Percentiles rank a stretch among this genome's conserved stretches.
Evolutionary conservation across 371 early-diverging fungal genomes (phyloP).

Genomic region (Rhizopus stolonifer): DNA sequence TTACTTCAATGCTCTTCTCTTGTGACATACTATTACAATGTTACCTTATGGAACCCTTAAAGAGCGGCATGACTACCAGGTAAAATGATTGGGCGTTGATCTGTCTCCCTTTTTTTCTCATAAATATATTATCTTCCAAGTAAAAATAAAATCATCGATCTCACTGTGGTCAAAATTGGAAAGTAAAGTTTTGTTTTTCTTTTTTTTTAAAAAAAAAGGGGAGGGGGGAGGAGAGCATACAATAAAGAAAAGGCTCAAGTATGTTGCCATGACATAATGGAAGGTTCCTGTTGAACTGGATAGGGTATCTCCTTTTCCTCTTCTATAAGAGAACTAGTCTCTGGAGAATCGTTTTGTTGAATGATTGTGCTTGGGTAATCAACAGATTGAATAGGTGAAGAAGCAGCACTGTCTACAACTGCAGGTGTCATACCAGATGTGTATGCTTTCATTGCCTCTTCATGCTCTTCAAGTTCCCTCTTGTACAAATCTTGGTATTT

Average conservation of each 20-base stretch:
- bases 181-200: too few species aligned
- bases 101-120: not conserved
- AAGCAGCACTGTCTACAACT: constrained; percentile 1
- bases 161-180: too few species aligned
- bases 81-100: not conserved
- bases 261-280: constrained; percentile 3
- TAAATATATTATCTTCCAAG: not conserved
- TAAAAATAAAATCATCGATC: too few species aligned
- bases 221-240: too few species aligned
- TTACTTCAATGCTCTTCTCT: too few species aligned
- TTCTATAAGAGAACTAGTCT: constrained; percentile 6
- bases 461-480: constrained; percentile 48
- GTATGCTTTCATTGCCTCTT: constrained; percentile 52
- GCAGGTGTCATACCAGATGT: constrained; percentile 8
- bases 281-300: not conserved
- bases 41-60: too few species aligned
- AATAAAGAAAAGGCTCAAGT: not conserved
- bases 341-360: constrained; percentile 14
- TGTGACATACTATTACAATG: too few species aligned
- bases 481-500: constrained; percentile 55
- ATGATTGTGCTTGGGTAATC: constrained; percentile 16
- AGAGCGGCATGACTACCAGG: too few species aligned
- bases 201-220: too few species aligned
- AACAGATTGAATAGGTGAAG: constrained; percentile 27
- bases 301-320: constrained; percentile 4